Percentiles rank a stretch among this genome's conserved stretches.
These are phyloP conservation scores for Chrysoporthe puriensis DNA, from an alignment of 2,329 filamentous ascomycete genomes.

Conservation along the genomic window DNA sequence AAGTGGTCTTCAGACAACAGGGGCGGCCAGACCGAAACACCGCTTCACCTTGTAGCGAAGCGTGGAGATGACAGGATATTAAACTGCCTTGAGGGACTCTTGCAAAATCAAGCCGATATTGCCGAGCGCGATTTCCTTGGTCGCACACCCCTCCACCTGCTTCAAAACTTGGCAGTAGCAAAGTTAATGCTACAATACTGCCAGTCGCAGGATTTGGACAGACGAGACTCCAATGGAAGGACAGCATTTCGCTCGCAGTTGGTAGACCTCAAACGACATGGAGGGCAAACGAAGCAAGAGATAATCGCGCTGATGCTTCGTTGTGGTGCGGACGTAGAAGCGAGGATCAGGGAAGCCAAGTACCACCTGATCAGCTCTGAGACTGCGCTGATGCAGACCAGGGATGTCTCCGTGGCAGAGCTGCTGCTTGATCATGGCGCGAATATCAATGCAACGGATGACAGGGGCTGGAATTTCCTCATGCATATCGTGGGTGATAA, in stretches of 20 bases:
- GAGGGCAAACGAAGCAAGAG: neutral
- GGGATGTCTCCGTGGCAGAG: slow-evolving; percentile 1
- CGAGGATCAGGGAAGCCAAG: neutral
- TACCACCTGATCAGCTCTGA: neutral
- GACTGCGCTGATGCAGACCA: slow-evolving; percentile 1
- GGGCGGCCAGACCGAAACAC: neutral
- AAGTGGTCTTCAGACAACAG: neutral
- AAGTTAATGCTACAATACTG: neutral
- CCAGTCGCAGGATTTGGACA: neutral
- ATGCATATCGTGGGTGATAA: slow-evolving; percentile 4
- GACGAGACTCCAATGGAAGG: neutral
- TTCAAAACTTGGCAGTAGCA: neutral
- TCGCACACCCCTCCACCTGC: neutral
- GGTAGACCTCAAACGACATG: neutral
- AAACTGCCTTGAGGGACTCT: neutral
- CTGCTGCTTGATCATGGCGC: neutral
- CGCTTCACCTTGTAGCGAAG: neutral
- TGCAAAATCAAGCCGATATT: neutral
- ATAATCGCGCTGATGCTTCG: neutral
- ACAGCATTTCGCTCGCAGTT: neutral
- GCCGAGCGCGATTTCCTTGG: neutral
- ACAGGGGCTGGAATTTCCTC: neutral
- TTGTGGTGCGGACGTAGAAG: neutral
- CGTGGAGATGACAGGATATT: neutral
- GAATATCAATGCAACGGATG: neutral